These are phyloP conservation scores for Setaria viridis DNA, from an alignment of 202 grass and related monocot species.

Conservation along the genomic window DNA sequence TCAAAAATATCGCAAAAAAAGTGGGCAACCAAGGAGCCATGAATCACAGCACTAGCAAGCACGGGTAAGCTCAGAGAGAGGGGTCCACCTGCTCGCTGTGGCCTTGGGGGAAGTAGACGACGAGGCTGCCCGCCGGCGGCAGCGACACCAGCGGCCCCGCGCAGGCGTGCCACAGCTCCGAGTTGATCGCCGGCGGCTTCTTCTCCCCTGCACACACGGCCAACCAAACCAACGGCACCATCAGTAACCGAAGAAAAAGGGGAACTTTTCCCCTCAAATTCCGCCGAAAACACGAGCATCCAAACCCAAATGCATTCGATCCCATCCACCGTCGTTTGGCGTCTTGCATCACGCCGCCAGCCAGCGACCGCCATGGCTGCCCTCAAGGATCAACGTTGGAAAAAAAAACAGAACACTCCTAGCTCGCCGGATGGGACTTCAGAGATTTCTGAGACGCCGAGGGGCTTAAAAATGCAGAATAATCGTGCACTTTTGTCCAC, in stretches of 20 bases:
- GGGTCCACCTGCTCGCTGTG: slow-evolving; percentile 94
- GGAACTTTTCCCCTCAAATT: neutral
- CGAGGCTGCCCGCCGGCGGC: slow-evolving; percentile 94
- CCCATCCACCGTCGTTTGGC: neutral
- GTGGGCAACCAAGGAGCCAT: neutral
- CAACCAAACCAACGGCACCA: slow-evolving; percentile 14
- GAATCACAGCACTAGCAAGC: neutral
- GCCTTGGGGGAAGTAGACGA: slow-evolving; percentile 99
- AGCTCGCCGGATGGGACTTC: neutral
- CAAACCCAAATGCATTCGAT: slow-evolving; percentile 6
- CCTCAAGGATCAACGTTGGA: neutral
- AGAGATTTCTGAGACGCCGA: neutral
- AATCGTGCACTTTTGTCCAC: neutral
- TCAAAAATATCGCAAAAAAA: neutral
- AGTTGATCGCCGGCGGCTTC: slow-evolving; percentile 82
- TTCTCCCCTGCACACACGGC: slow-evolving; percentile 60
- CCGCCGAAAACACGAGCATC: neutral
- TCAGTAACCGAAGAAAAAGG: slow-evolving; percentile 17
- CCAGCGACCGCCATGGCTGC: slow-evolving; percentile 2
- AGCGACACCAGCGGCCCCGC: slow-evolving; percentile 90
- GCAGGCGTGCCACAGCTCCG: slow-evolving; percentile 99
- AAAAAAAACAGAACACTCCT: neutral
- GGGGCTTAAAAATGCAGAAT: slow-evolving; percentile 19
- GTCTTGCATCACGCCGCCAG: neutral
- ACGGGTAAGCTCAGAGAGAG: neutral